These are phyloP conservation scores for Zizania latifolia DNA, from an alignment of 176 grass and related monocot genomes.

Conservation along the genomic window DNA sequence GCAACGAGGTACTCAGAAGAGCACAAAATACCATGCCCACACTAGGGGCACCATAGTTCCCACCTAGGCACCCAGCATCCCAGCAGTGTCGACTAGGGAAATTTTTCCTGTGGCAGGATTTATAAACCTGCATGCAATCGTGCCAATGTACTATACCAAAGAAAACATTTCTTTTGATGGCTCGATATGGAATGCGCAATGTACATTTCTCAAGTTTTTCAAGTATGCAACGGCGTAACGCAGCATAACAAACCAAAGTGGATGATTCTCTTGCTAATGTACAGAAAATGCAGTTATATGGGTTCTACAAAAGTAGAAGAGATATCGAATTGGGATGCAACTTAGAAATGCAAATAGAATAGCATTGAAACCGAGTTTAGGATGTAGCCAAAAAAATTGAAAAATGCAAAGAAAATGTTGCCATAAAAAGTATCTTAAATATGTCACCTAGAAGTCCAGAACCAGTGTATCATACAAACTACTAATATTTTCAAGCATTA, in stretches of 20 bases:
- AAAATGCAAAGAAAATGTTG: not conserved
- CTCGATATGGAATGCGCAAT: not conserved
- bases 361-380: not conserved
- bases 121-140: not conserved
- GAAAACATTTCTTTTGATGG: not conserved
- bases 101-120: not conserved
- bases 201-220: not conserved
- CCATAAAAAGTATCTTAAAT: not conserved
- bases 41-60: not conserved
- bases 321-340: not conserved
- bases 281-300: not conserved
- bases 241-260: not conserved
- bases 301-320: not conserved
- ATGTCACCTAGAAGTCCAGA: not conserved
- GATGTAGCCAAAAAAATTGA: not conserved
- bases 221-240: not conserved
- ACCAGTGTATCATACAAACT: not conserved
- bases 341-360: not conserved
- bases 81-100: not conserved
- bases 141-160: not conserved
- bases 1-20: too few relatives aligned
- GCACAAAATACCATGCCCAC: not conserved
- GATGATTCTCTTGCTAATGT: not conserved
- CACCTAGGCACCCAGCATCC: too few relatives aligned
- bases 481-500: conserved; percentile 6